These are phyloP conservation scores for Cryptococcus amylolentus DNA, from an alignment of 1,284 basidiomycete species.

Conservation along the genomic window DNA sequence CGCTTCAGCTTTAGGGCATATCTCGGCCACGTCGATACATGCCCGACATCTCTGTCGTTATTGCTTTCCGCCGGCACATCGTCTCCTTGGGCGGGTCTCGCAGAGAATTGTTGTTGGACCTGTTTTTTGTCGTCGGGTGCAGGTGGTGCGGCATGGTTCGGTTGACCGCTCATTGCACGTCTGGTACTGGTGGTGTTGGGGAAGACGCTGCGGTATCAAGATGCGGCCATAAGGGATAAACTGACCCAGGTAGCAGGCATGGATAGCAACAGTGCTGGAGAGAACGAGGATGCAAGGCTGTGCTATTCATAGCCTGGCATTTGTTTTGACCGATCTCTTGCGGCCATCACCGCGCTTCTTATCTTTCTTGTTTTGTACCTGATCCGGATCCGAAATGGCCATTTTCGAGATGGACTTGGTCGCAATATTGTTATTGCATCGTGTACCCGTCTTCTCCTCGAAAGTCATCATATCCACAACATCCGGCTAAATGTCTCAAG, in stretches of 20 bases:
- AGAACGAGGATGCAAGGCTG: neutral
- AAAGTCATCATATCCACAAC: no score
- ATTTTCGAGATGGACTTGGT: no score
- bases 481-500: no score
- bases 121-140: neutral
- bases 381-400: neutral
- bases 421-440: no score
- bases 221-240: no score
- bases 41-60: neutral
- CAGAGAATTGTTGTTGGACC: neutral
- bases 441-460: no score
- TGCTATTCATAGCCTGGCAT: neutral
- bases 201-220: no score
- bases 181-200: neutral
- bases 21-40: slow-evolving; percentile 3
- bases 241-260: no score
- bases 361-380: neutral
- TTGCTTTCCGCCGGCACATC: neutral
- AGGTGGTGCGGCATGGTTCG: neutral
- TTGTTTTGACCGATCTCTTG: neutral
- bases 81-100: neutral
- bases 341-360: neutral
- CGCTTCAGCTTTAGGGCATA: slow-evolving; percentile 6
- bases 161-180: neutral
- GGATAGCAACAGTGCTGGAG: no score